phyloP scores from a whole-genome alignment of 1,284 basidiomycete genomes.

The Bjerkandera adusta region DNA sequence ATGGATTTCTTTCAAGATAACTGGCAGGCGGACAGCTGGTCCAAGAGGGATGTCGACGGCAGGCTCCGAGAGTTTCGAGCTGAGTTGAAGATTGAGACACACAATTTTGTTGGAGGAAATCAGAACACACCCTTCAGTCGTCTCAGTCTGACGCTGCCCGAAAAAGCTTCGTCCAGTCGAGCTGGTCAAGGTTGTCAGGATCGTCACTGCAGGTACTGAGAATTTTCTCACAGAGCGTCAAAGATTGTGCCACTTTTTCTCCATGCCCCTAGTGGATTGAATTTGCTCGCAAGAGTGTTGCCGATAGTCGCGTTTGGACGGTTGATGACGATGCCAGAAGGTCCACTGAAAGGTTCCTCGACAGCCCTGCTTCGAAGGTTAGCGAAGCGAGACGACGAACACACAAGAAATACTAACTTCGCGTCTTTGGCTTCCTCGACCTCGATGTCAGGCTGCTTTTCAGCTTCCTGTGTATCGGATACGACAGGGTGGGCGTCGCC shows the following conservation, averaged over 20 bases:
- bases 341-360: too few species aligned
- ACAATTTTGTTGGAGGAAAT: background rate
- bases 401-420: too few species aligned
- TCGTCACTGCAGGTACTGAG: background rate
- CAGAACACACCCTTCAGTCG: too few species aligned
- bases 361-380: too few species aligned
- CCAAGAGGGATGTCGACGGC: constrained; percentile 21
- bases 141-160: background rate
- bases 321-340: constrained; percentile 8
- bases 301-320: constrained; percentile 9
- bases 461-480: too few species aligned
- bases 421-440: too few species aligned
- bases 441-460: too few species aligned
- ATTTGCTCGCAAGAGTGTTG: background rate
- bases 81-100: background rate
- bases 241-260: constrained; percentile 33
- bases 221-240: constrained; percentile 32
- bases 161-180: background rate
- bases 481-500: too few species aligned
- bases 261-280: constrained; percentile 15
- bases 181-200: too few species aligned
- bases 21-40: constrained; percentile 20
- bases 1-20: constrained; percentile 23
- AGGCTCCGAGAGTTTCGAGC: constrained; percentile 4
- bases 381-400: too few species aligned